Conservation (phyloP, 192 early-diverging fungal species). For the Coemansia sp. region DNA sequence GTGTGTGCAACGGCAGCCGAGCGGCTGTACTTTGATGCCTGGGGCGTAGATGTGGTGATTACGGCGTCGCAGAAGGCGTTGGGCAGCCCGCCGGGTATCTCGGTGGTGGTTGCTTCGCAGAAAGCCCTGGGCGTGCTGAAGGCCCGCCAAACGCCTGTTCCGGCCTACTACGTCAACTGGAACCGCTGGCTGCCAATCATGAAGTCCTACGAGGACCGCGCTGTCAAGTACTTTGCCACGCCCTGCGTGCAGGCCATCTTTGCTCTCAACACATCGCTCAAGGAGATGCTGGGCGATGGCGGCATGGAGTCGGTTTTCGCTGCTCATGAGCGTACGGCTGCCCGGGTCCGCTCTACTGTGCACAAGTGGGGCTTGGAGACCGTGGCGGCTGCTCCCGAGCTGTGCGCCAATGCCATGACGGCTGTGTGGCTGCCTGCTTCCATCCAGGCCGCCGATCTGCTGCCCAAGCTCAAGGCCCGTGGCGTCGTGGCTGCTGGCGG, state of each 20-base stretch:
- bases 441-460: slow-evolving; percentile 70
- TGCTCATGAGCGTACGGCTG: slow-evolving; percentile 71
- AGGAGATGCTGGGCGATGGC: slow-evolving; percentile 63
- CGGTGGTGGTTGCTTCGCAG: slow-evolving; percentile 81
- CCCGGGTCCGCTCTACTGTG: slow-evolving; percentile 71
- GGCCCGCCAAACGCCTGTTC: slow-evolving; percentile 72
- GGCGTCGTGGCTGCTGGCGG: slow-evolving; percentile 93
- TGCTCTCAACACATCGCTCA: slow-evolving; percentile 81
- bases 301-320: slow-evolving; percentile 75
- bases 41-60: slow-evolving; percentile 87
- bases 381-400: slow-evolving; percentile 59
- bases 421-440: slow-evolving; percentile 85
- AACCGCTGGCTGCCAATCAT: slow-evolving; percentile 96
- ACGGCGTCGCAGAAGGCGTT: slow-evolving; percentile 96
- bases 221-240: slow-evolving; percentile 94
- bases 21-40: slow-evolving; percentile 87
- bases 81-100: slow-evolving; percentile 90
- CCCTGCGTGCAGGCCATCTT: slow-evolving; percentile 91
- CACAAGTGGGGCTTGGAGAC: slow-evolving; percentile 70
- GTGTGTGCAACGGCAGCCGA: slow-evolving; percentile 95
- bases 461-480: slow-evolving; percentile 72
- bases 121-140: slow-evolving; percentile 34
- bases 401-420: slow-evolving; percentile 75
- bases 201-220: slow-evolving; percentile 90
- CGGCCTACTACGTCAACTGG: slow-evolving; percentile 90